A percentile compares a stretch with the other conserved stretches of the same genome.
Conservation (phyloP, 2,329 filamentous ascomycete species). For the Aspergillus fischeri region DNA sequence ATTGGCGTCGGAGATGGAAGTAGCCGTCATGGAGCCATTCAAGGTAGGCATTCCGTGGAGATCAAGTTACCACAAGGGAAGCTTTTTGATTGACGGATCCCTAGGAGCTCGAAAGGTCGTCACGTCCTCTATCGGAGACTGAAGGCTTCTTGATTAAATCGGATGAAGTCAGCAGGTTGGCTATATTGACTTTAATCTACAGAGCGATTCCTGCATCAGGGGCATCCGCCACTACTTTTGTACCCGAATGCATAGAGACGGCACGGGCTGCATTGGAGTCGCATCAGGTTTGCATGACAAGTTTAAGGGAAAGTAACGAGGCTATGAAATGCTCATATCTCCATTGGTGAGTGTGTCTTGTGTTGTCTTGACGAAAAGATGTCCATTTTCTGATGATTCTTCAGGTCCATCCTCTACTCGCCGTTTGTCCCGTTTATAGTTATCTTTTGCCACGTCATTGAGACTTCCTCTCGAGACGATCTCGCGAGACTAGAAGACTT, state of each 20-base stretch:
- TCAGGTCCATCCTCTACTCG: conserved; percentile 38
- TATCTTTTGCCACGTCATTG: conserved; percentile 47
- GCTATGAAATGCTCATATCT: conserved; percentile 31
- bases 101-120: conserved; percentile 10
- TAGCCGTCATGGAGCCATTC: conserved; percentile 26
- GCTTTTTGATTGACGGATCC: not conserved
- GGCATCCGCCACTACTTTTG: conserved; percentile 28
- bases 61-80: not conserved
- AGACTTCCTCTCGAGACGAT: conserved; percentile 51
- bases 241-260: conserved; percentile 34
- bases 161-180: conserved; percentile 33
- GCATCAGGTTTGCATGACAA: conserved; percentile 28
- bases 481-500: conserved; percentile 55
- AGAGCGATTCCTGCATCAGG: conserved; percentile 34
- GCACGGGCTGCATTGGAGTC: conserved; percentile 32
- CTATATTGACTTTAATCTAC: conserved; percentile 38
- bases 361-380: not conserved
- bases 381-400: not conserved
- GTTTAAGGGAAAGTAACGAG: conserved; percentile 24
- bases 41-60: conserved; percentile 15
- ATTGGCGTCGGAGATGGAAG: conserved; percentile 27
- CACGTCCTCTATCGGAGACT: conserved; percentile 18
- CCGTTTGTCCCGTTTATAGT: conserved; percentile 51
- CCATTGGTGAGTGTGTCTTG: conserved; percentile 27
- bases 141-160: conserved; percentile 28